Evolutionary conservation across 225 moss, liverwort and hornwort genomes (phyloP).

Genomic region (Rhytidiadelphus loreus): DNA sequence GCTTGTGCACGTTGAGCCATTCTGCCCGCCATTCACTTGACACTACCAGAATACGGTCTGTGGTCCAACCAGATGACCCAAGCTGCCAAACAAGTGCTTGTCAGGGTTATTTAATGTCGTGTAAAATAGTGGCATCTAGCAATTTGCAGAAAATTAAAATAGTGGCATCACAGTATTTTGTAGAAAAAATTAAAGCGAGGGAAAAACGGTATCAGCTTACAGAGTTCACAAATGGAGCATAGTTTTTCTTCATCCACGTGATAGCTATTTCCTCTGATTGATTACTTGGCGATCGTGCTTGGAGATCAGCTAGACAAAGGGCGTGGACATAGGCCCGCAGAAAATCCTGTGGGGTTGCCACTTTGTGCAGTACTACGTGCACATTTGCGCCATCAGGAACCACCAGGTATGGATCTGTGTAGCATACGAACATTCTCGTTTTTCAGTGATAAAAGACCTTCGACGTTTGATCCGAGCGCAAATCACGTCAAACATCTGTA

Average conservation of each 20-base stretch:
- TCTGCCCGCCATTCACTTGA: constrained; percentile 89
- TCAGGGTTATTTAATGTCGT: background rate
- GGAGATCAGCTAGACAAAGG: constrained; percentile 36
- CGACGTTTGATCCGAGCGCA: background rate
- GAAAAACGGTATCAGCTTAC: constrained; percentile 30
- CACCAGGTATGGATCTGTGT: constrained; percentile 60
- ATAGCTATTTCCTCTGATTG: constrained; percentile 36
- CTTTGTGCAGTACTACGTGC: constrained; percentile 59
- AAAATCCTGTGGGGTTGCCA: constrained; percentile 45
- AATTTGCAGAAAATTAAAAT: background rate
- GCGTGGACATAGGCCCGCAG: constrained; percentile 79
- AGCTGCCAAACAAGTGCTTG: constrained; percentile 42
- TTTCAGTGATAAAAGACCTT: background rate
- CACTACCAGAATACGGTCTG: constrained; percentile 62
- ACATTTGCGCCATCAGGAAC: constrained; percentile 36
- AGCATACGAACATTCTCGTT: background rate
- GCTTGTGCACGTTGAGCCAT: constrained; percentile 38
- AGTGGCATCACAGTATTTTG: background rate
- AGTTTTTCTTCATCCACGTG: constrained; percentile 64
- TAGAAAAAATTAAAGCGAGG: background rate
- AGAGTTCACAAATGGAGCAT: constrained; percentile 32
- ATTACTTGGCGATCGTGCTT: constrained; percentile 8
- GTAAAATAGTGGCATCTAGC: background rate
- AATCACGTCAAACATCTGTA: background rate
- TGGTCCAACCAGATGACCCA: constrained; percentile 60